These are phyloP conservation scores for Pythium dissotocum DNA, from an alignment of 352 stramenopile genomes.

Conservation along the genomic window DNA sequence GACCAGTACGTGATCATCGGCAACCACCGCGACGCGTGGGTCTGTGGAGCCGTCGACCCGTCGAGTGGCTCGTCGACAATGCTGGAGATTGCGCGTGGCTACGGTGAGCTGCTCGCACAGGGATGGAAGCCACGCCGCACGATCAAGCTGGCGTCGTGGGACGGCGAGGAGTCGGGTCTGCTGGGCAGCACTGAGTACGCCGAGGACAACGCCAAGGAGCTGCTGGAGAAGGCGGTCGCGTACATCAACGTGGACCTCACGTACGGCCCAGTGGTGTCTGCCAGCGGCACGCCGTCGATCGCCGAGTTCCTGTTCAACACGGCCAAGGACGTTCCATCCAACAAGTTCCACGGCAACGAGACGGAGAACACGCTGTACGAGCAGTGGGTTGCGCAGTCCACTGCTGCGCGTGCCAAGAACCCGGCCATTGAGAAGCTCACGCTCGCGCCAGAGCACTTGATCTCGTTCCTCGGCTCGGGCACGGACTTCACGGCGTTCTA, in stretches of 20 bases:
- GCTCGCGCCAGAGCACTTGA: constrained; percentile 45
- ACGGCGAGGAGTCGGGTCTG: constrained; percentile 86
- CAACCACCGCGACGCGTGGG: constrained; percentile 91
- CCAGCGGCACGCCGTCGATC: constrained; percentile 66
- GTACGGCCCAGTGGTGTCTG: constrained; percentile 45
- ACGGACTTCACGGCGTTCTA: constrained; percentile 85
- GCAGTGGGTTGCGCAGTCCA: constrained; percentile 29
- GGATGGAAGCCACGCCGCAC: constrained; percentile 75
- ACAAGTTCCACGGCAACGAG: constrained; percentile 36
- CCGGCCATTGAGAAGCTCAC: constrained; percentile 26
- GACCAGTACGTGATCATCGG: constrained; percentile 81
- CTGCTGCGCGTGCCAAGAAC: not conserved
- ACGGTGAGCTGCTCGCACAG: constrained; percentile 52
- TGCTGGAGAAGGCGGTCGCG: constrained; percentile 57
- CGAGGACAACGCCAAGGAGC: constrained; percentile 54
- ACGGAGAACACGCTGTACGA: constrained; percentile 39
- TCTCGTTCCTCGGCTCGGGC: constrained; percentile 63
- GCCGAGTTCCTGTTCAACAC: constrained; percentile 54
- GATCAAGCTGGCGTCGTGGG: constrained; percentile 83
- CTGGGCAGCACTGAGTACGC: constrained; percentile 82
- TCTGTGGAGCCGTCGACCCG: constrained; percentile 84
- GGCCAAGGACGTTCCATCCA: constrained; percentile 55
- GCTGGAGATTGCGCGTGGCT: constrained; percentile 75
- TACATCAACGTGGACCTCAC: constrained; percentile 88
- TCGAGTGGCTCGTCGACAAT: constrained; percentile 74